Evolutionary conservation across 768 basidiomycete genomes (phyloP).

Genomic region (Lactifluus rugatus): DNA sequence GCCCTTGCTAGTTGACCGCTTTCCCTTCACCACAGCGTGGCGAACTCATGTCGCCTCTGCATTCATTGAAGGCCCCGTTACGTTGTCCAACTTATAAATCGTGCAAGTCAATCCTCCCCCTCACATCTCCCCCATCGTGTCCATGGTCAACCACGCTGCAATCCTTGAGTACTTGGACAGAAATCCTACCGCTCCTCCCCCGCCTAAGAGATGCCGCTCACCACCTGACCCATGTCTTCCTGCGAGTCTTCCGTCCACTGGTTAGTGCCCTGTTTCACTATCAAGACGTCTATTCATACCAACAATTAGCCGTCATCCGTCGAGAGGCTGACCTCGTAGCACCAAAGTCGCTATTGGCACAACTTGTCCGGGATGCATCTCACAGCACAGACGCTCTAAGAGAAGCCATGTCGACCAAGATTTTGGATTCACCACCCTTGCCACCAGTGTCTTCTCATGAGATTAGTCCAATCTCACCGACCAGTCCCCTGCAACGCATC

Average conservation of each 20-base stretch:
- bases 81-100: not conserved
- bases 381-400: constrained; percentile 25
- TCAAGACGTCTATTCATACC: constrained; percentile 15
- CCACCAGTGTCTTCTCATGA: constrained; percentile 2
- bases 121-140: not conserved
- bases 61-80: not conserved
- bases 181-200: not conserved
- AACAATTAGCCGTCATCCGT: constrained; percentile 48
- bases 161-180: constrained; percentile 13
- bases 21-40: not conserved
- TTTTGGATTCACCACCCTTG: constrained; percentile 31
- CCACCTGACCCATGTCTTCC: constrained; percentile 50
- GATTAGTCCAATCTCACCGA: constrained; percentile 1
- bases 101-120: not conserved
- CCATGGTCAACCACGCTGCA: constrained; percentile 17
- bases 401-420: constrained; percentile 18
- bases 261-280: constrained; percentile 30
- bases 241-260: constrained; percentile 55
- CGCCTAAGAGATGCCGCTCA: constrained; percentile 30
- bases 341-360: constrained; percentile 46
- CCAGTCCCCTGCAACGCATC: constrained; percentile 16
- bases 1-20: too few species aligned
- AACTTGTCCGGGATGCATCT: constrained; percentile 29
- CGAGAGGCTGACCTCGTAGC: constrained; percentile 58
- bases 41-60: not conserved